Evolutionary conservation across 2,329 filamentous ascomycete genomes (phyloP).

Genomic region (Teratosphaeria pseudoeucalypti): DNA sequence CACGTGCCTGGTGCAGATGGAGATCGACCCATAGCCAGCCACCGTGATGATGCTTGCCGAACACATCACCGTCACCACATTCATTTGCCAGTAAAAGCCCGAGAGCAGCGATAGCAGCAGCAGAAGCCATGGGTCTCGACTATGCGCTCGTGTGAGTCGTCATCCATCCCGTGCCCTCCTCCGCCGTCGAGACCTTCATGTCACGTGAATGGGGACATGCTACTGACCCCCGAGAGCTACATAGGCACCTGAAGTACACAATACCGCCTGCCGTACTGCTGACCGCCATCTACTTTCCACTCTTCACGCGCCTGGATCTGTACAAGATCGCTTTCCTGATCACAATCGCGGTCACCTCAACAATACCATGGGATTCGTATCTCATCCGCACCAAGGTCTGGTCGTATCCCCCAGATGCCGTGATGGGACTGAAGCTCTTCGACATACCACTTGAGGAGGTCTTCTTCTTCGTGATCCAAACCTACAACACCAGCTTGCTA

Average conservation of each 20-base stretch:
- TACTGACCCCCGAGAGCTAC: not conserved
- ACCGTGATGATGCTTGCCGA: not conserved
- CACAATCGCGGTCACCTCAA: constrained; percentile 53
- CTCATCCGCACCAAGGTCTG: constrained; percentile 58
- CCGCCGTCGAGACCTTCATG: not conserved
- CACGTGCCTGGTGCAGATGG: not conserved
- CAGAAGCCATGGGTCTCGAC: constrained; percentile 43
- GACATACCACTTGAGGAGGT: constrained; percentile 62
- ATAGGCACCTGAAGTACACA: constrained; percentile 56
- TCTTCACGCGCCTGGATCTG: constrained; percentile 51
- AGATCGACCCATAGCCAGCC: not conserved
- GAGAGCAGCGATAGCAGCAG: not conserved
- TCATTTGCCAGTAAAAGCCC: not conserved
- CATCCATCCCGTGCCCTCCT: not conserved
- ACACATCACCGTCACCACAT: not conserved
- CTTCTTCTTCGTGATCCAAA: constrained; percentile 70
- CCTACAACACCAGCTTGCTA: constrained; percentile 59
- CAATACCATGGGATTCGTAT: constrained; percentile 68
- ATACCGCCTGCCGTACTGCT: constrained; percentile 52
- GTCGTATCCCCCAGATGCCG: constrained; percentile 57
- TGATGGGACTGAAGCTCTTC: constrained; percentile 52
- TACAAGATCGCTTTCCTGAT: constrained; percentile 54
- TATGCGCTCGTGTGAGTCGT: constrained; percentile 52
- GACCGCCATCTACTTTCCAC: constrained; percentile 49
- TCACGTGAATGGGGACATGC: not conserved